phyloP scores from a whole-genome alignment of 495 filamentous ascomycete species.

The Peziza echinospora region DNA sequence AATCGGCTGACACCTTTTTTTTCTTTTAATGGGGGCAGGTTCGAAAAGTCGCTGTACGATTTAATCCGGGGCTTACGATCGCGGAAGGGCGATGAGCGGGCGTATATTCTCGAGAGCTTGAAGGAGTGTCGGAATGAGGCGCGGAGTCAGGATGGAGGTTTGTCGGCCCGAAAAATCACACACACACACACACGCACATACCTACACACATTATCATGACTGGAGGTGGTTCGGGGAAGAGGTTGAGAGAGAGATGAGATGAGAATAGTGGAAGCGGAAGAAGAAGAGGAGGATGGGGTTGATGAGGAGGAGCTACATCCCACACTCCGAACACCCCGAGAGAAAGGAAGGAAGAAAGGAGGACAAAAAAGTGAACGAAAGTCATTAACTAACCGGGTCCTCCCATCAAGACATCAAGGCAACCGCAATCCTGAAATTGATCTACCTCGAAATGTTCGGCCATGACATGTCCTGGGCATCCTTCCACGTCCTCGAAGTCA shows the following conservation, averaged over 20 bases:
- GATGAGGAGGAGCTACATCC: too few species aligned
- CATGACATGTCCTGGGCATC: conserved; percentile 99
- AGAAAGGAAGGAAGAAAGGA: too few species aligned
- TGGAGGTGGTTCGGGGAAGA: conserved; percentile 1
- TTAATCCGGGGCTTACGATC: conserved; percentile 87
- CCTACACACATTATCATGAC: background rate
- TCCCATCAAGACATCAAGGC: conserved; percentile 83
- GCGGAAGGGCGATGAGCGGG: conserved; percentile 80
- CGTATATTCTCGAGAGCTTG: conserved; percentile 75
- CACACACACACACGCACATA: too few species aligned
- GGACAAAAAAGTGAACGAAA: background rate
- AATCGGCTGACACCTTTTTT: background rate
- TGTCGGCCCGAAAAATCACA: conserved; percentile 6
- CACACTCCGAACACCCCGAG: too few species aligned
- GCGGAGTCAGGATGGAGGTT: conserved; percentile 76
- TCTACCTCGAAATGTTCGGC: conserved; percentile 96
- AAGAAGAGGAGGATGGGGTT: background rate
- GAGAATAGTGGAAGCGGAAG: background rate
- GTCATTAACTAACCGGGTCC: too few species aligned
- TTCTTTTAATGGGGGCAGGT: conserved; percentile 33
- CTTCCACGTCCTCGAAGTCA: conserved; percentile 95
- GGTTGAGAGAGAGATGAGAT: conserved; percentile 3
- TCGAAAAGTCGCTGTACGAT: conserved; percentile 97
- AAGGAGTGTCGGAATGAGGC: conserved; percentile 90
- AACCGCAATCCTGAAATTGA: conserved; percentile 78